phyloP scores from a whole-genome alignment of 2,329 filamentous ascomycete genomes.

The Aureobasidium sp. region DNA sequence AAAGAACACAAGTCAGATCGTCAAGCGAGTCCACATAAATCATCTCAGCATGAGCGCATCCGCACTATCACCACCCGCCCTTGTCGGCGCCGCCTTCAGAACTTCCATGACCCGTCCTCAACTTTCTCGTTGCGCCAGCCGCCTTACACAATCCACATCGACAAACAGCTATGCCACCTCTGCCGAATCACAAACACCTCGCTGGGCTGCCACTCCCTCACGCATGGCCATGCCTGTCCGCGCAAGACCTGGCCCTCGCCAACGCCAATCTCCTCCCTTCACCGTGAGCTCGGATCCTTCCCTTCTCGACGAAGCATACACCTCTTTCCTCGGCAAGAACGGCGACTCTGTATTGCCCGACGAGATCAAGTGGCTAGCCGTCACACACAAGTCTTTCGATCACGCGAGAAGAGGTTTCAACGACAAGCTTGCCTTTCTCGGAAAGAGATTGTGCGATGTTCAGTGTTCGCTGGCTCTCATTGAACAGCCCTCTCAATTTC shows the following conservation, averaged over 20 bases:
- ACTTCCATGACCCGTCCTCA: conserved; percentile 22
- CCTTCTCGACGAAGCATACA: conserved; percentile 70
- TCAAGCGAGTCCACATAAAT: not conserved
- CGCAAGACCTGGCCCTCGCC: conserved; percentile 41
- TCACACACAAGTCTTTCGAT: conserved; percentile 98
- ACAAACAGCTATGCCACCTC: conserved; percentile 21
- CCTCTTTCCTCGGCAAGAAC: conserved; percentile 63
- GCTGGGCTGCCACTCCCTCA: conserved; percentile 45
- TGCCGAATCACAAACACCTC: conserved; percentile 33
- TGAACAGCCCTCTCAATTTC: conserved; percentile 32
- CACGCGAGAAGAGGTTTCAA: conserved; percentile 92
- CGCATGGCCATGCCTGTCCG: conserved; percentile 45
- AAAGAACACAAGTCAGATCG: not conserved
- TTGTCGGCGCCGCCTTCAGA: conserved; percentile 27
- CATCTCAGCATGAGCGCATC: conserved; percentile 3
- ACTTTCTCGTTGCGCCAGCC: conserved; percentile 17
- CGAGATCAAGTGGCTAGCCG: conserved; percentile 91
- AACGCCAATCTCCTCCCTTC: conserved; percentile 54
- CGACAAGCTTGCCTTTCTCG: conserved; percentile 79
- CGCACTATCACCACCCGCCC: conserved; percentile 13
- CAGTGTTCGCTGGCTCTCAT: conserved; percentile 59
- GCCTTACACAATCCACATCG: conserved; percentile 1
- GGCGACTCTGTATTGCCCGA: conserved; percentile 72
- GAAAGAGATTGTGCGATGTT: conserved; percentile 57
- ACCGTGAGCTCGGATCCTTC: conserved; percentile 68